A percentile compares a stretch with the other conserved stretches of the same genome.
phyloP scores from a whole-genome alignment of 148 eudicot genomes.

The Rhododendron kiyosumense region DNA sequence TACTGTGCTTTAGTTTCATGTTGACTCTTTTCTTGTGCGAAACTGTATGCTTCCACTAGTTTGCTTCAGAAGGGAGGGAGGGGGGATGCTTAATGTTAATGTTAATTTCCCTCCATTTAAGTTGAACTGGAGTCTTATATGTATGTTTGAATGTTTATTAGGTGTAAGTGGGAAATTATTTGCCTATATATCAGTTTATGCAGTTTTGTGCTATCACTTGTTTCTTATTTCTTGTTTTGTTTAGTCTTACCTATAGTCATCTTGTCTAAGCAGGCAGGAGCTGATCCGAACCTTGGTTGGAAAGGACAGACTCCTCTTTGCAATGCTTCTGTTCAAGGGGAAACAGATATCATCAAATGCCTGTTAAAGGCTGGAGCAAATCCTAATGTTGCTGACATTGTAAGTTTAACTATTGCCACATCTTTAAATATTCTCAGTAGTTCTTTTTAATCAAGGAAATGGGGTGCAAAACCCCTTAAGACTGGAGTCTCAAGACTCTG shows the following conservation, averaged over 20 bases:
- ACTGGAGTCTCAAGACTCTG: neutral
- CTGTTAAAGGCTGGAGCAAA: conserved; percentile 22
- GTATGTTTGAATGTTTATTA: neutral
- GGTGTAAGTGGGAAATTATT: neutral
- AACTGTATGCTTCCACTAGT: neutral
- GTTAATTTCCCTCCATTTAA: neutral
- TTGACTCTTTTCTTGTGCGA: neutral
- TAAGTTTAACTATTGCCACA: neutral
- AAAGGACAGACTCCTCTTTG: neutral
- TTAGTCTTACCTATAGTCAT: neutral
- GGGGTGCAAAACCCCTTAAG: neutral
- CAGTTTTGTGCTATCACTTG: neutral
- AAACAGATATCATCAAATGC: conserved; percentile 9
- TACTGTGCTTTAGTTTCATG: neutral
- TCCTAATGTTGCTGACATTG: conserved; percentile 8
- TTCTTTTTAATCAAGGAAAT: neutral
- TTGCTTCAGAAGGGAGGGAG: neutral
- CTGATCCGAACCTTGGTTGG: neutral
- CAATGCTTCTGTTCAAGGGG: neutral
- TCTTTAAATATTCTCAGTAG: neutral
- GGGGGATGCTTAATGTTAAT: neutral
- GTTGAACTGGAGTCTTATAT: neutral
- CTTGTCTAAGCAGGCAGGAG: neutral
- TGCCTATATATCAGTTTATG: neutral
- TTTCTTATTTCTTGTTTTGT: neutral